Evolutionary conservation across 305 asterid species (phyloP).

Genomic region (Rubia balearica): DNA sequence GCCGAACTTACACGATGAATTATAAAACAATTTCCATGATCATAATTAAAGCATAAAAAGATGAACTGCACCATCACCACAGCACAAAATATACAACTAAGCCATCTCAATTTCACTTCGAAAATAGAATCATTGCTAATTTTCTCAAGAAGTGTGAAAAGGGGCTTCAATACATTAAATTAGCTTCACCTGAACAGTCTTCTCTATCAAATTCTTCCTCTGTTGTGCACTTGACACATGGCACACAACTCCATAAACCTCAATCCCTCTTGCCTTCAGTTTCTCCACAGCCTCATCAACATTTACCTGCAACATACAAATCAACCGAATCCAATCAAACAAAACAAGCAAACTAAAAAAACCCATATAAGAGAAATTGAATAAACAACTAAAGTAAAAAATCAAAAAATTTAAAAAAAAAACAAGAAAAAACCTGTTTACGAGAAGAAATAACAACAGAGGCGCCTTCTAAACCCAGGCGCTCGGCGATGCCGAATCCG

Average conservation of each 20-base stretch:
- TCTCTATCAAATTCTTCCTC: conserved; percentile 59
- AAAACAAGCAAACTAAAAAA: not conserved
- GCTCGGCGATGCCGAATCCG: conserved; percentile 76
- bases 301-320: conserved; percentile 48
- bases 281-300: conserved; percentile 74
- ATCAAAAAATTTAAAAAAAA: not conserved
- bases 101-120: not conserved
- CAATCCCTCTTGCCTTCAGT: conserved; percentile 50
- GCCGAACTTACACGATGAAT: too few relatives aligned
- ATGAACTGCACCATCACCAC: not conserved
- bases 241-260: conserved; percentile 64
- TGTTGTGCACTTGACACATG: conserved; percentile 77
- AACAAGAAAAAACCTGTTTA: conserved; percentile 42
- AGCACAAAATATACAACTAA: not conserved
- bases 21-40: not conserved
- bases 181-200: conserved; percentile 57
- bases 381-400: not conserved
- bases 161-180: not conserved
- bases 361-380: not conserved
- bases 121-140: not conserved
- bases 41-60: not conserved
- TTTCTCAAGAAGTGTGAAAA: not conserved
- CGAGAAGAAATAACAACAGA: conserved; percentile 90
- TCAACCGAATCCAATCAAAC: not conserved
- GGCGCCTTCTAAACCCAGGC: conserved; percentile 86